phyloP scores from a whole-genome alignment of 2,329 filamentous ascomycete genomes.

The Orbilia ellipsospora region DNA sequence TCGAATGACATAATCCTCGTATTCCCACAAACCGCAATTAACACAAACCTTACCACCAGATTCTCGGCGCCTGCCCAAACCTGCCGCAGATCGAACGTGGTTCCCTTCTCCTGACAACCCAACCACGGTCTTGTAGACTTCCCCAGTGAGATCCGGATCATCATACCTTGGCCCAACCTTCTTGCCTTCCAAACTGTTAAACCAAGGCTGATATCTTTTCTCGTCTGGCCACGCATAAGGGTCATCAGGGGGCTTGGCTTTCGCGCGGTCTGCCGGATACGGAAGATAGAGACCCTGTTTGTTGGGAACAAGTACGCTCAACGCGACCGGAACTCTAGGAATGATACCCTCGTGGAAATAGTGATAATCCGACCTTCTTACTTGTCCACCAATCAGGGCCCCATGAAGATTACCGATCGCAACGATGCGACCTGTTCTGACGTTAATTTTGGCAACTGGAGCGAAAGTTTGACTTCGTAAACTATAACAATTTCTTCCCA shows the following conservation, averaged over 20 bases:
- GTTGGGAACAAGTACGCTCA: constrained; percentile 8
- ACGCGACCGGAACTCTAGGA: constrained; percentile 36
- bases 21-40: constrained; percentile 52
- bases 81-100: constrained; percentile 17
- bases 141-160: constrained; percentile 13
- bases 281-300: constrained; percentile 21
- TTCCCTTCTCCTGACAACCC: constrained; percentile 31
- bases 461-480: constrained; percentile 23
- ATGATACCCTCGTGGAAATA: constrained; percentile 15
- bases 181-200: neutral
- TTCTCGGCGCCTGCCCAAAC: constrained; percentile 10
- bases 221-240: too few relatives aligned
- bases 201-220: constrained; percentile 3
- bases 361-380: constrained; percentile 37
- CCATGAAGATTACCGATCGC: constrained; percentile 33
- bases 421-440: constrained; percentile 22
- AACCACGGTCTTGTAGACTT: neutral
- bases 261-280: neutral
- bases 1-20: constrained; percentile 30
- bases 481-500: neutral
- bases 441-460: constrained; percentile 24
- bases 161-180: constrained; percentile 34
- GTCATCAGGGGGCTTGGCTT: neutral
- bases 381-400: constrained; percentile 9
- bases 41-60: constrained; percentile 28